Evolutionary conservation across 108 stramenopile species (phyloP), one percentile per base, ranked within the genome.

Genomic region (Cyclostephanos invisitatus): DNA sequence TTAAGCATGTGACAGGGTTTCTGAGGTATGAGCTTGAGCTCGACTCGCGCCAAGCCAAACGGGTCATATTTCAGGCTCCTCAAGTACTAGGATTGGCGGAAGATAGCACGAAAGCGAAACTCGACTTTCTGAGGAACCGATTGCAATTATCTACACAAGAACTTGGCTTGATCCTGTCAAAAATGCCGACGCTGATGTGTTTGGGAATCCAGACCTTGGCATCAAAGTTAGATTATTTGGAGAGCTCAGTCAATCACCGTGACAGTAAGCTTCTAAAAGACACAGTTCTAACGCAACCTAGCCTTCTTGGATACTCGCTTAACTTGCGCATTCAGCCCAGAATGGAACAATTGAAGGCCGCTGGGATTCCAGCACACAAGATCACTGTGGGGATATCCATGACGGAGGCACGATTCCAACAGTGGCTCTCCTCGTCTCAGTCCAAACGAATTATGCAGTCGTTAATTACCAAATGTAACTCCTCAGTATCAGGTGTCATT

Each of bases 231-330:
- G 87, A 87, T 11, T 94, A 80, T 68, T 71, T 94, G 55, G 67
- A 75, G 46, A 12, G 71, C 18, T 46, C 40, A 14, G 63, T 90
- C 24, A 75, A 53, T 40, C n/a, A 35, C 36, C 25, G 20, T 54
- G 65, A 28, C 50, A 62, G 54, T 48, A 38, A 63, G 62, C 32
- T 64, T 48, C 15, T 91, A 25, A 77, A 76, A 38, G 69, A 60
- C 21, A 74, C 82, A 2, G 38, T 93, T n/a, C 25, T 87, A 1
- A 82, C 78, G 40, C 78, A 88, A 64, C 93, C 93, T 14, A 67
- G 85, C 10, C 58, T 94, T 20, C 77, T 94, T 68, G 93, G 87
- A 25, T 94, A 91, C 73, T 94, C 93, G 4, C 63, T 94, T 14
- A 62, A 88, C 5, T 83, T 84, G 11, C 74, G 93, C 56, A 89